Evolutionary conservation across 2,329 filamentous ascomycete species (phyloP).

Genomic region (Thielaviopsis ethacetica): DNA sequence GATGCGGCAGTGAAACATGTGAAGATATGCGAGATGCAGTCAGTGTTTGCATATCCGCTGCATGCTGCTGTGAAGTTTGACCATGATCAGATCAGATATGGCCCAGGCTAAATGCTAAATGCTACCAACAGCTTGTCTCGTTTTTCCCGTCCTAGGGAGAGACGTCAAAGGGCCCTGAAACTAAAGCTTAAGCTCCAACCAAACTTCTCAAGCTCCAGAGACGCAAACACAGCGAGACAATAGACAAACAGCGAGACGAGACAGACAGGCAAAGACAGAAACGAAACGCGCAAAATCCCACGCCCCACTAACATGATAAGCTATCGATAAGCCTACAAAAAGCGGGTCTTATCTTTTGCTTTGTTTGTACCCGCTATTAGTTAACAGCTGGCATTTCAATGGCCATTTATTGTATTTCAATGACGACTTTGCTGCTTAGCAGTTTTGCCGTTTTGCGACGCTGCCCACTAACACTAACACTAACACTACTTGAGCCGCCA

Average conservation of each 20-base stretch:
- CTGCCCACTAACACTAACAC: too few relatives aligned
- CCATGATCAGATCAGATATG: neutral
- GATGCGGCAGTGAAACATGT: neutral
- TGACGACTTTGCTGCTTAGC: neutral
- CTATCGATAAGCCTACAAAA: neutral
- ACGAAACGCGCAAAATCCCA: too few relatives aligned
- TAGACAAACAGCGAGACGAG: neutral
- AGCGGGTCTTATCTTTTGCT: neutral
- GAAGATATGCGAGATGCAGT: neutral
- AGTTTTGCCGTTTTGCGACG: neutral
- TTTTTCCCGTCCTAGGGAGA: neutral
- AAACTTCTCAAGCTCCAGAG: neutral
- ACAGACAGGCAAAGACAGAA: neutral
- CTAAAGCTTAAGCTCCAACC: neutral
- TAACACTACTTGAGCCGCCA: neutral
- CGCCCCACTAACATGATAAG: neutral
- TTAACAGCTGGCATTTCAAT: conserved; percentile 11
- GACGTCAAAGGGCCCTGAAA: neutral
- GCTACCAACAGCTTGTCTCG: too few relatives aligned
- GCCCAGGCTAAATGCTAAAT: neutral
- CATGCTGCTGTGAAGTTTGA: too few relatives aligned
- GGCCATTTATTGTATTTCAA: conserved; percentile 6
- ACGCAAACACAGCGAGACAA: neutral
- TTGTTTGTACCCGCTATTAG: neutral
- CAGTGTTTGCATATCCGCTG: too few relatives aligned